Base-by-base conservation (phyloP, 208 protist species). In the Wallacemonas sp. region DNA sequence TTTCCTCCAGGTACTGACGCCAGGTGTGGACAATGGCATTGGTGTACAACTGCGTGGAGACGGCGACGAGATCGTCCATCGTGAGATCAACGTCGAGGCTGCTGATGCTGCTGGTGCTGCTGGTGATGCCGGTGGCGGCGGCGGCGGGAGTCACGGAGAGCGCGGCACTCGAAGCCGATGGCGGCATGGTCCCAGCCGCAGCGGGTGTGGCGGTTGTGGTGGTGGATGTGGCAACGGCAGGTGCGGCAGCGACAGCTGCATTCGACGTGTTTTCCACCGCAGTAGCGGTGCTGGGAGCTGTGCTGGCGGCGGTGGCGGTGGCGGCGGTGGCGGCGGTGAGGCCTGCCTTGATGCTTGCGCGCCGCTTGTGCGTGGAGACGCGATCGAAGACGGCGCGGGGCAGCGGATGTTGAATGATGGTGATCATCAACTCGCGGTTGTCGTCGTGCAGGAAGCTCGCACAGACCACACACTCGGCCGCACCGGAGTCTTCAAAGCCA, bases 351-450 rank as follows among this genome's bases (percentile, higher is more conserved):
- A 16, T 1, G 16, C 49, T 49, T 20, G 62, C 65, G 18, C 74
- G 57, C 14, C 70, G 61, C 45, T 65, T 61, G 28, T 84, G 44
- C 5, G 66, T 70, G 39, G 67, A 61, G 32, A 55, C 57, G 66
- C 69, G 69, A n/a, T 64, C 57, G 28, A 77, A 65, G 38, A 76
- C 22, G 33, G 38, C 23, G 11, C 64, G 61, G 14, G 72, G 72
- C 57, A 84, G 77, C 11, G 81, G 81, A 44, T 86, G 67, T 65
- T 93, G 90, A 26, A 96, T 62, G 49, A 91, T 78, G 80, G 81
- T 91, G 52, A 86, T 67, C 67, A 96, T 66, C 38, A 96, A 70
- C 76, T 96, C 87, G 39, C 80, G 70, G 36, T 86, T 87, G 57
- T 89, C 79, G 62, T 95, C 83, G 61, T 76, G 79, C 36, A 93